These are phyloP conservation scores for Leucocoprinus sp. DNA, from an alignment of 768 basidiomycete genomes.

Conservation along the genomic window DNA sequence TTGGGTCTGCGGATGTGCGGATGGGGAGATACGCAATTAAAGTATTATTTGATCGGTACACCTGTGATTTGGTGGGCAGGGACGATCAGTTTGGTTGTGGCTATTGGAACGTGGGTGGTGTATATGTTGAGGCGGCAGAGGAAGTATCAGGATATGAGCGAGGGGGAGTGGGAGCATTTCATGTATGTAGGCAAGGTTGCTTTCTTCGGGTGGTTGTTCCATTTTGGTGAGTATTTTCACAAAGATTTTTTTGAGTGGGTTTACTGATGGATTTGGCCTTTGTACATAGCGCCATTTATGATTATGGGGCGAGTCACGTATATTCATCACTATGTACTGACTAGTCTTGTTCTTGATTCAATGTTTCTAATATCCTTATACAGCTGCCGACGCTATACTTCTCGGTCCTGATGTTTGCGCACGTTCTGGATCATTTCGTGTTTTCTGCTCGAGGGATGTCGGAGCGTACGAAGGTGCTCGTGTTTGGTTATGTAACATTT, in stretches of 20 bases:
- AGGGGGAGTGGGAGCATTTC: constrained; percentile 95
- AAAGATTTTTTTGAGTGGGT: not conserved
- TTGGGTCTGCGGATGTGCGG: constrained; percentile 96
- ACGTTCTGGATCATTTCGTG: constrained; percentile 88
- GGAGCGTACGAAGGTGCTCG: constrained; percentile 56
- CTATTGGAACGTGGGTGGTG: constrained; percentile 41
- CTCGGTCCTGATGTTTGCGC: constrained; percentile 84
- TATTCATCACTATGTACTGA: constrained; percentile 90
- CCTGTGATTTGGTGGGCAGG: constrained; percentile 90
- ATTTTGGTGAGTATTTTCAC: constrained; percentile 56
- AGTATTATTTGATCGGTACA: constrained; percentile 93
- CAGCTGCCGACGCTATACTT: constrained; percentile 97
- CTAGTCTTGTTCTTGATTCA: constrained; percentile 24
- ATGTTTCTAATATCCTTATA: not conserved
- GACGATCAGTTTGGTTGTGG: constrained; percentile 53
- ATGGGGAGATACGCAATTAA: constrained; percentile 80
- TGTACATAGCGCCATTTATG: constrained; percentile 93
- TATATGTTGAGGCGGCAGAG: constrained; percentile 82
- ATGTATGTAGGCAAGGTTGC: constrained; percentile 89
- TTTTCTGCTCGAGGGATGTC: constrained; percentile 67
- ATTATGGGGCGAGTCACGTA: constrained; percentile 98
- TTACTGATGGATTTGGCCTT: constrained; percentile 7
- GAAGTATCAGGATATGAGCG: constrained; percentile 87
- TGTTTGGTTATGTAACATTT: constrained; percentile 56
- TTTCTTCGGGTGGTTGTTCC: constrained; percentile 85